Conservation (phyloP, 768 basidiomycete genomes). For the Psilocybe azurescens region DNA sequence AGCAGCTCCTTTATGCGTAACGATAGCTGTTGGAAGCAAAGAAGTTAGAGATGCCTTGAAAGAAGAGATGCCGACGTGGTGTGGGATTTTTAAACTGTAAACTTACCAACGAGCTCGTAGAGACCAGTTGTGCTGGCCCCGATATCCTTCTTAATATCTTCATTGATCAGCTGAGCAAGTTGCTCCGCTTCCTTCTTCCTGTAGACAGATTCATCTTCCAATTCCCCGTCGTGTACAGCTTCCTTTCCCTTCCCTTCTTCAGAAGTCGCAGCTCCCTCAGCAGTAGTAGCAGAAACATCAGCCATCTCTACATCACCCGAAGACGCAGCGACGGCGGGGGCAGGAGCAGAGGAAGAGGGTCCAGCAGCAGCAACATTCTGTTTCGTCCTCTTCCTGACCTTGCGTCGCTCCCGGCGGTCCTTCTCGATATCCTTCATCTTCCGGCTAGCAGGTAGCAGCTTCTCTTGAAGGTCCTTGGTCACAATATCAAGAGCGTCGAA, state of each 20-base stretch:
- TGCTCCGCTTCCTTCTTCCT: slow-evolving; percentile 68
- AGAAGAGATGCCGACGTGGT: neutral
- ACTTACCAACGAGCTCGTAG: slow-evolving; percentile 91
- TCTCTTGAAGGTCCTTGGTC: slow-evolving; percentile 78
- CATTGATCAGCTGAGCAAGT: slow-evolving; percentile 67
- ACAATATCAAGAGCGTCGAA: slow-evolving; percentile 85
- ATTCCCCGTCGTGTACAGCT: slow-evolving; percentile 44
- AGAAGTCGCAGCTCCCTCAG: slow-evolving; percentile 28
- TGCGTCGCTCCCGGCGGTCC: slow-evolving; percentile 82
- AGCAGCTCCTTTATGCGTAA: slow-evolving; percentile 96
- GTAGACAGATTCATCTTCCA: slow-evolving; percentile 70
- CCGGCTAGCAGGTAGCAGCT: slow-evolving; percentile 71
- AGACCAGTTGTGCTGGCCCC: slow-evolving; percentile 81
- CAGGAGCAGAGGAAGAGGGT: slow-evolving; percentile 21
- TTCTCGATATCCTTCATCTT: slow-evolving; percentile 82
- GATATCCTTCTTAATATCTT: slow-evolving; percentile 65
- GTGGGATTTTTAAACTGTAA: neutral
- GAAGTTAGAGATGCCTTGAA: too few species aligned
- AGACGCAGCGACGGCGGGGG: slow-evolving; percentile 25
- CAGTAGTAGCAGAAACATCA: slow-evolving; percentile 30
- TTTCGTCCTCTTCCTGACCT: slow-evolving; percentile 81
- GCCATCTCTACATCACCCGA: slow-evolving; percentile 56
- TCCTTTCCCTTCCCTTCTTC: slow-evolving; percentile 30
- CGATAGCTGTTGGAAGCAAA: slow-evolving; percentile 63
- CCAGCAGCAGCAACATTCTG: slow-evolving; percentile 31